Base-by-base conservation (phyloP, 208 protist genomes). In the Angomonas ambiguus region DNA sequence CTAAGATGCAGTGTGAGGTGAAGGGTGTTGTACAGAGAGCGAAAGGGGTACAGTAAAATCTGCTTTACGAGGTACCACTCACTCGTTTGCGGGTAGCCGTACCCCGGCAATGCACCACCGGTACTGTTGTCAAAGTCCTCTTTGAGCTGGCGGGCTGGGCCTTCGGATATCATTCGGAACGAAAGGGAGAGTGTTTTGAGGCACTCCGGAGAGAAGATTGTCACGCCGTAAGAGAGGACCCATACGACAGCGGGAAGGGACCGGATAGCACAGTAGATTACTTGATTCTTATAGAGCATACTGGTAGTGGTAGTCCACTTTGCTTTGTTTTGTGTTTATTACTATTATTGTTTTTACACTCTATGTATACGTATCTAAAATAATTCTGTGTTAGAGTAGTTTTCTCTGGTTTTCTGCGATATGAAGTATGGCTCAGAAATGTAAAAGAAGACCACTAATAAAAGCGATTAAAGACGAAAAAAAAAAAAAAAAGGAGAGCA, bases 401-500 rank as follows among this genome's bases (percentile, higher is more conserved):
- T n/a, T n/a, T n/a, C n/a, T n/a, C n/a, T n/a, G n/a, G n/a, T n/a
- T n/a, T n/a, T n/a, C n/a, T n/a, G n/a, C n/a, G n/a, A n/a, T n/a
- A n/a, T n/a, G n/a, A n/a, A n/a, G n/a, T n/a, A n/a, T n/a, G n/a
- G n/a, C n/a, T n/a, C n/a, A n/a, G n/a, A n/a, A n/a, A n/a, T n/a
- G n/a, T n/a, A n/a, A n/a, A n/a, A n/a, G n/a, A n/a, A n/a, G n/a
- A n/a, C n/a, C n/a, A n/a, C n/a, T n/a, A n/a, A n/a, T n/a, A n/a
- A n/a, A n/a, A n/a, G n/a, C n/a, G n/a, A n/a, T 51, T 35, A 4
- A 11, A 25, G 33, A 62, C 42, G 25, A 45, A 66, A 31, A 66
- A 55, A 48, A 38, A n/a, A n/a, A n/a, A n/a, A n/a, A n/a, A n/a
- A n/a, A n/a, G n/a, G n/a, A n/a, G n/a, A n/a, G n/a, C n/a, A n/a